A percentile compares a stretch with the other conserved stretches of the same genome.
Conservation (phyloP, 2,329 filamentous ascomycete genomes). For the Neoarthrinium moseri region DNA sequence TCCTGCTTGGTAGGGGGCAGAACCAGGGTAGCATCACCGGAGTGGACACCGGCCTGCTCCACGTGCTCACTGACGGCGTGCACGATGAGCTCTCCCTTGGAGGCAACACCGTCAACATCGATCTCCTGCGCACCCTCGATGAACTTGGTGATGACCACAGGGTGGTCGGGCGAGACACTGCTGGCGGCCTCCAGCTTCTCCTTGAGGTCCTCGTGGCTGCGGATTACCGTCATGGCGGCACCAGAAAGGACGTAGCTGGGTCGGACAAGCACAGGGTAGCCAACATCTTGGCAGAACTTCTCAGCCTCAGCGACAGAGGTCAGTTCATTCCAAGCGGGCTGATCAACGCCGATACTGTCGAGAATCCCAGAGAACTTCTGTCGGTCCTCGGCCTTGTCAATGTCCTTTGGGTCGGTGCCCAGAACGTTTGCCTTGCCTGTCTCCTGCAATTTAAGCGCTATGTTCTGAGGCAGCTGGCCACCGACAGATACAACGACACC, state of each 20-base stretch:
- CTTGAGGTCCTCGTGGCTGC: conserved; percentile 82
- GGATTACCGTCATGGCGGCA: conserved; percentile 97
- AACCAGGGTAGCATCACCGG: conserved; percentile 92
- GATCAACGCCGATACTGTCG: conserved; percentile 94
- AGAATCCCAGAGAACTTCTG: conserved; percentile 98
- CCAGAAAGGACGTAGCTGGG: conserved; percentile 95
- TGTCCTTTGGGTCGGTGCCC: conserved; percentile 89
- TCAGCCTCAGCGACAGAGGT: conserved; percentile 87
- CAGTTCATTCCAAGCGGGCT: conserved; percentile 97
- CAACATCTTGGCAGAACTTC: conserved; percentile 78
- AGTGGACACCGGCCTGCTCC: conserved; percentile 96
- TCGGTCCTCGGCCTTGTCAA: conserved; percentile 96
- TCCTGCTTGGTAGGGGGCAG: conserved; percentile 84
- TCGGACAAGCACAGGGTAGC: conserved; percentile 92
- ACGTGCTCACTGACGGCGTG: conserved; percentile 96
- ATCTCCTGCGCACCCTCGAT: conserved; percentile 97
- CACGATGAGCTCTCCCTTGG: conserved; percentile 79
- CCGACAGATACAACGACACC: conserved; percentile 95
- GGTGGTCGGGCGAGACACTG: conserved; percentile 91
- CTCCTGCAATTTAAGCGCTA: conserved; percentile 90
- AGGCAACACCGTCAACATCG: conserved; percentile 90
- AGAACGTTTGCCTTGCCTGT: conserved; percentile 86
- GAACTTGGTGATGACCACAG: conserved; percentile 97
- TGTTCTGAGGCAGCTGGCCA: conserved; percentile 96
- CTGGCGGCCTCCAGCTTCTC: conserved; percentile 91